Evolutionary conservation across 2,329 filamentous ascomycete genomes (phyloP).

Genomic region (Drechslerella dactyloides): DNA sequence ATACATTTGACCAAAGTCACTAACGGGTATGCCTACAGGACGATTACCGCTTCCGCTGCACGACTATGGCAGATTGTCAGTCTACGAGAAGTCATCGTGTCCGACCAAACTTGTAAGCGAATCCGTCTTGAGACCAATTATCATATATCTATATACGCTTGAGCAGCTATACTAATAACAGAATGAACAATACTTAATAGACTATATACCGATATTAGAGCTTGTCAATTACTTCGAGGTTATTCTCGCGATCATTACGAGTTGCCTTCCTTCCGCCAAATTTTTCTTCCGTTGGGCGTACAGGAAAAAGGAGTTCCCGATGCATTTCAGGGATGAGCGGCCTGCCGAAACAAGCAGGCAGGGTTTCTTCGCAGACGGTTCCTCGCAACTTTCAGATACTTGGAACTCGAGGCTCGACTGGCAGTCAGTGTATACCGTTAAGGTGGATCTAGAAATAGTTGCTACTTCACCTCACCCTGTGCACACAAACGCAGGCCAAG

Average conservation of each 20-base stretch:
- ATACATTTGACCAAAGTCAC: not conserved
- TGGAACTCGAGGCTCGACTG: slow-evolving; percentile 46
- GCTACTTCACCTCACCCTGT: not conserved
- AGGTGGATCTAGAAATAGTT: slow-evolving; percentile 23
- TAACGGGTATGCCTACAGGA: slow-evolving; percentile 14
- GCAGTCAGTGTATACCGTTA: slow-evolving; percentile 30
- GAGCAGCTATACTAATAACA: not conserved
- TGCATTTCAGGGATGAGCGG: slow-evolving; percentile 11
- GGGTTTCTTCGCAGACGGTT: slow-evolving; percentile 19
- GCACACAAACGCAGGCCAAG: slow-evolving; percentile 1
- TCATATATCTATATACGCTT: not conserved
- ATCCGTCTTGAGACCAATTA: not conserved
- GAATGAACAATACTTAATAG: slow-evolving; percentile 1
- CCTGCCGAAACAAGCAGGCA: slow-evolving; percentile 35
- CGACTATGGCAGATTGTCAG: slow-evolving; percentile 39
- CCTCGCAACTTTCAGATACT: slow-evolving; percentile 15
- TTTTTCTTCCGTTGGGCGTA: slow-evolving; percentile 47
- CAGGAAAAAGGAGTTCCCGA: slow-evolving; percentile 28
- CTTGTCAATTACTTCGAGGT: slow-evolving; percentile 47
- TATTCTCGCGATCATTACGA: slow-evolving; percentile 33
- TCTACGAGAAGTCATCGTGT: slow-evolving; percentile 27
- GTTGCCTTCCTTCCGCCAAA: slow-evolving; percentile 44
- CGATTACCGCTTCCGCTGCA: slow-evolving; percentile 39
- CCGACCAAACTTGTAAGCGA: slow-evolving; percentile 43
- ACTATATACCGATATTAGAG: slow-evolving; percentile 40